Base-by-base conservation (phyloP, 495 filamentous ascomycete species). In the Lindgomyces ingoldianus region DNA sequence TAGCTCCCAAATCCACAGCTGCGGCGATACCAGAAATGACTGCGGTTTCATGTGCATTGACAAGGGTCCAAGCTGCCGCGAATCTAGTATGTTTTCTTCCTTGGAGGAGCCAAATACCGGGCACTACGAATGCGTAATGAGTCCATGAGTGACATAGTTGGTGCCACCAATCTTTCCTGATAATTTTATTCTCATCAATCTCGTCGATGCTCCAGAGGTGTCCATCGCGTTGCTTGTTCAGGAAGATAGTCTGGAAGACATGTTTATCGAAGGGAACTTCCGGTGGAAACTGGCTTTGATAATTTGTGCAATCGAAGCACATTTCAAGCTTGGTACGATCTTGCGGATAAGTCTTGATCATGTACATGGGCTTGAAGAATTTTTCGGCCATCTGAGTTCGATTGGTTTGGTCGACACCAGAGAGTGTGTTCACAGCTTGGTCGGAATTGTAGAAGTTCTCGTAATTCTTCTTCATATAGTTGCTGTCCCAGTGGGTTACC, bases 41-140 rank as follows among this genome's bases (percentile, higher is more conserved):
- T 0, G 90, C 90, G 26, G 91, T 81, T 70, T 95, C 90, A 62
- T 95, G 90, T 77, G 90, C 89, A 65, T 95, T 95, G 73, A 93
- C 85, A 74, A 95, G 75, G 0, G 90, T 93, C 90, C 90, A 95
- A 27, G 81, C 79, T 1, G 85, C 87, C 3, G 89, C 90, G 69
- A 85, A 93, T 10, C 80, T 75, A 0, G 89, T 93, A 27, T 80
- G 77, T 42, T 84, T 86, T 62, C 81, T 81, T 0, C 88, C 87
- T 62, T 93, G 86, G n/a, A 93, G 79, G 33, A 90, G 84, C 89
- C 88, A 89, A 83, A 93, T 85, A 65, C 89, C 86, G 0, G 89
- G 87, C 41, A 91, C 84, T 6, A 93, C 91, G 9, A 87, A 80
- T 0, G 87, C 73, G 72, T 92, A 93, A 71, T 95, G 91, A 63